A percentile compares a stretch with the other conserved stretches of the same genome.
These are phyloP conservation scores for Torrubiella hemipterigena DNA, from an alignment of 2,329 filamentous ascomycete species.

Conservation along the genomic window DNA sequence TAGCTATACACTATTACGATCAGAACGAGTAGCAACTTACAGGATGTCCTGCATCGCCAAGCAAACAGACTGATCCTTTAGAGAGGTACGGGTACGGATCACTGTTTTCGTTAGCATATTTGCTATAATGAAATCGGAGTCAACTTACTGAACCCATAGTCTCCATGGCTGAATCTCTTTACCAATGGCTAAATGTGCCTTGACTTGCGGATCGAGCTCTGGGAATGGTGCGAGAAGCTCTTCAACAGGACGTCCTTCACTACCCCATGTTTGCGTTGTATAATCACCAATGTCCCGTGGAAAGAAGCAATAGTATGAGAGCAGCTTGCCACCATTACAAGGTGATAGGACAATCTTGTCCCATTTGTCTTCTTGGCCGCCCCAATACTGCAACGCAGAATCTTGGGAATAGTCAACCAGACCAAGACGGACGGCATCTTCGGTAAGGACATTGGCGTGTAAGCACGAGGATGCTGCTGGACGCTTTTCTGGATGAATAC, in stretches of 20 bases:
- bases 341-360: constrained; percentile 62
- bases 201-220: constrained; percentile 40
- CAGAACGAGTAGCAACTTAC: constrained; percentile 18
- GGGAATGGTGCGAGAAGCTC: constrained; percentile 46
- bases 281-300: constrained; percentile 45
- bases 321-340: constrained; percentile 51
- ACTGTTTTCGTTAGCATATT: constrained; percentile 7
- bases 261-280: constrained; percentile 46
- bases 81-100: constrained; percentile 46
- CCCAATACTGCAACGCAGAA: constrained; percentile 57
- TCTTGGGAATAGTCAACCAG: constrained; percentile 51
- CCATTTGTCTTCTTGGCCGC: constrained; percentile 48
- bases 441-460: constrained; percentile 51
- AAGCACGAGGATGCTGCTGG: constrained; percentile 49
- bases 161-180: constrained; percentile 49
- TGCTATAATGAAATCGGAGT: background rate
- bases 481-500: constrained; percentile 46
- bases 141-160: constrained; percentile 43
- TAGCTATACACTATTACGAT: constrained; percentile 1
- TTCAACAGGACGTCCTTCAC: constrained; percentile 37
- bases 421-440: constrained; percentile 45
- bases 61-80: constrained; percentile 38
- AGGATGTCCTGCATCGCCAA: constrained; percentile 57
- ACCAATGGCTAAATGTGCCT: constrained; percentile 40
- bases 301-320: constrained; percentile 63